Base-by-base conservation (phyloP, 2,329 filamentous ascomycete genomes). In the Leptodontidium sp. region DNA sequence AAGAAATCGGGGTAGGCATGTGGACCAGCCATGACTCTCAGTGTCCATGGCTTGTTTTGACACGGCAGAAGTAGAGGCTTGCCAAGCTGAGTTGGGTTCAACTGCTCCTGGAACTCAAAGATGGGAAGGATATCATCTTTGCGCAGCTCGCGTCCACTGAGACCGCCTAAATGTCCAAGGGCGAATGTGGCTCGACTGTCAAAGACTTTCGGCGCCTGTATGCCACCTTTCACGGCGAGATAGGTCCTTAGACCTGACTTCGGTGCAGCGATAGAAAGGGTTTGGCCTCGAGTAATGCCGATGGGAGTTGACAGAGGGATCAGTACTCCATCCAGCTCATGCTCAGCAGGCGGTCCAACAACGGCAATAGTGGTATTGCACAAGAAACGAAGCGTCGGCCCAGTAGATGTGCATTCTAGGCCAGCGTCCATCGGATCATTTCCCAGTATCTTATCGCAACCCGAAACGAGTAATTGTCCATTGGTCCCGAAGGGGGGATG, bases 81-180 rank as follows among this genome's bases (percentile, higher is more conserved):
- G 24, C 14, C 12, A 7, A 29, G 35, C 9, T 12, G 38, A 14
- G 11, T 4, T 35, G 21, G n/a, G 9, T 17, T 35, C 0, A 45
- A 14, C 4, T 55, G 38, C 17, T 32, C 29, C 24, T 26, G 15
- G 49, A 26, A 47, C 35, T 57, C 35, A 17, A 15, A 24, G 4
- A 64, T 55, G 6, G 62, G 45, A n/a, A 64, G 52, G 24, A 64
- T 55, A 9, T 64, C 47, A 12, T 75, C 74, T 0, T 67, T 65
- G 0, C 76, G 72, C 1, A 81, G 74, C 49, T 76, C 78, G 1
- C 80, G 77, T 26, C 80, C 79, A 3, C 77, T 74, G 26, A 77
- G 73, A 0, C 81, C 79, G 0, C 80, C 81, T 1, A 82, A 72
- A 0, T 76, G 73, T 8, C 77, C 78, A 2, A 80, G 61, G 24